These are phyloP conservation scores for Cryphonectria naterciae DNA, from an alignment of 2,329 filamentous ascomycete species.

Conservation along the genomic window DNA sequence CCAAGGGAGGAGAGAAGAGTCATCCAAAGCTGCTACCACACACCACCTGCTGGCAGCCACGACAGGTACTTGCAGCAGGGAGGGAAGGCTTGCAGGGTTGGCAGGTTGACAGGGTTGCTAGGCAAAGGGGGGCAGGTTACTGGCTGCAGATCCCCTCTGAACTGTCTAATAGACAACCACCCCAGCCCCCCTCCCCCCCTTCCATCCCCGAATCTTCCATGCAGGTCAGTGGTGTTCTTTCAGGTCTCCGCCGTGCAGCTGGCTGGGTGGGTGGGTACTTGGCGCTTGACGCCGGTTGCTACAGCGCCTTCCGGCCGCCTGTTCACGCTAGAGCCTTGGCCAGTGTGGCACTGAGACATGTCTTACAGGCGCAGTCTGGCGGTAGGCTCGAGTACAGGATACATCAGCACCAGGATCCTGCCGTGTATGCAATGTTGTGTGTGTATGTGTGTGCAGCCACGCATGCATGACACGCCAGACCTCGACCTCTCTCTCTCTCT, in stretches of 20 bases:
- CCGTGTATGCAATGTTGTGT: background rate
- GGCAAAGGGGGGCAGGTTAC: background rate
- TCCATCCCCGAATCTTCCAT: background rate
- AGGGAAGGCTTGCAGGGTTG: background rate
- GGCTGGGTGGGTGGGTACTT: background rate
- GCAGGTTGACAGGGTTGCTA: background rate
- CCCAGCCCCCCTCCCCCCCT: slow-evolving; percentile 1
- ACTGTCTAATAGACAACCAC: background rate
- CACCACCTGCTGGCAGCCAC: background rate
- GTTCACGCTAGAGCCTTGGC: background rate
- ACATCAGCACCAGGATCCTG: background rate
- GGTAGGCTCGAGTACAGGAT: background rate
- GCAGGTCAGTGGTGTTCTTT: slow-evolving; percentile 8
- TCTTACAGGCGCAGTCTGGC: background rate
- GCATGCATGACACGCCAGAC: background rate
- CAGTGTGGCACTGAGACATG: slow-evolving; percentile 1
- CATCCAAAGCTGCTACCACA: background rate
- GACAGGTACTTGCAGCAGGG: background rate
- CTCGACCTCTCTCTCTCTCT: background rate
- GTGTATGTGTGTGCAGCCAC: background rate
- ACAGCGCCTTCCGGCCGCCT: slow-evolving; percentile 8
- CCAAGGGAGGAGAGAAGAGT: background rate
- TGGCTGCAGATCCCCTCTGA: background rate
- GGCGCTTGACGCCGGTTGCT: slow-evolving; percentile 7
- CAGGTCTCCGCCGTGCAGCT: slow-evolving; percentile 6